Base-by-base conservation (phyloP, 495 filamentous ascomycete genomes). In the Lasiosphaeria miniovina region DNA sequence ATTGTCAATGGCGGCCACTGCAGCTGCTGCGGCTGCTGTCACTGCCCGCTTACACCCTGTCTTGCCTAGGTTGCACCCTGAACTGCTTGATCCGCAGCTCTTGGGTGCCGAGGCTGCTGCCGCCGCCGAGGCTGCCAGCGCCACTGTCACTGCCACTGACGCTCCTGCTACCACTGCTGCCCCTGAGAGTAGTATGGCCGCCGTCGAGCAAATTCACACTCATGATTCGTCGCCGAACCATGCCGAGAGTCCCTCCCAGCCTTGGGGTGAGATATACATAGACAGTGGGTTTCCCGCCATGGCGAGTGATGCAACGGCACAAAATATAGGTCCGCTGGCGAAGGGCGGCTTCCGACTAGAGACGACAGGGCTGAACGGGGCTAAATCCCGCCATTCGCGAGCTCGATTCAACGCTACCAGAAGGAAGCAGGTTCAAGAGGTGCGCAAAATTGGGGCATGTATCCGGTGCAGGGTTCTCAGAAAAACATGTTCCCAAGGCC, bases 401-500 rank as follows among this genome's bases (percentile, higher is more conserved):
- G 85, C 87, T 0, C 78, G 85, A 36, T 96, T 94, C 67, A 81
- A 84, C 45, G 79, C 85, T 6, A 75, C 74, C 4, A 75, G 91
- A 55, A 82, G 91, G 52, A 86, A 86, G 65, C 88, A 96, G 69
- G 90, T 96, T 4, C 87, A 91, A 65, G 86, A 88, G 65, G 85
- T 94, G 35, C 82, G 91, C 33, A 90, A 90, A 65, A 80, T 84
- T 33, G 91, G 91, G 24, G 91, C 91, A 12, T 96, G 91, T 65
- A 90, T 93, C 55, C 84, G 91, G 49, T 96, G 91, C 73, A 83
- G 89, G 3, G 91, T 96, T 77, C 76, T 96, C 10, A 88, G 91
- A 67, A 96, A 96, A 73, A 88, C 88, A 2, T 96, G 91, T 66
- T 93, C 89, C 4, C 84, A 84, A 12, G 89, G 88, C 34, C 86